A percentile compares a stretch with the other conserved stretches of the same genome.
These are phyloP conservation scores for Claviceps capensis DNA, from an alignment of 2,329 filamentous ascomycete genomes.

Conservation along the genomic window DNA sequence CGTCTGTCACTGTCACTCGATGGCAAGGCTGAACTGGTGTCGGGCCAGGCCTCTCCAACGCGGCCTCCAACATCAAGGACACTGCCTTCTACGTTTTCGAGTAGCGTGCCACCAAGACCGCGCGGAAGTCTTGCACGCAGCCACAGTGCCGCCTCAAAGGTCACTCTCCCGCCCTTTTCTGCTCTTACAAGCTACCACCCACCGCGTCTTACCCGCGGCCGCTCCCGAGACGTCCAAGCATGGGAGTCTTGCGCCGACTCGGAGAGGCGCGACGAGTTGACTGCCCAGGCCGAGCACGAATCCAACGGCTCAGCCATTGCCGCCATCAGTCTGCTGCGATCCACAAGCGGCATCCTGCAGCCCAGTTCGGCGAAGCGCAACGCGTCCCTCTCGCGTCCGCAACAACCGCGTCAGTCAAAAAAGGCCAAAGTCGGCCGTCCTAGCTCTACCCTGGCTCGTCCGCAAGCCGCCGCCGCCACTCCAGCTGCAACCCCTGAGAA, in stretches of 20 bases:
- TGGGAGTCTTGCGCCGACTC: slow-evolving; percentile 89
- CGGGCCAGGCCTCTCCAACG: slow-evolving; percentile 55
- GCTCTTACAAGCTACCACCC: slow-evolving; percentile 38
- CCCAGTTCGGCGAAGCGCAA: slow-evolving; percentile 54
- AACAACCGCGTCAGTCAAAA: slow-evolving; percentile 33
- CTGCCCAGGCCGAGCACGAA: slow-evolving; percentile 68
- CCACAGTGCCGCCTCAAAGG: slow-evolving; percentile 49
- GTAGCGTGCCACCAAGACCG: slow-evolving; percentile 33
- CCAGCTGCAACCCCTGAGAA: slow-evolving; percentile 15
- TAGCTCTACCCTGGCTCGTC: slow-evolving; percentile 46
- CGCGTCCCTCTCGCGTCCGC: slow-evolving; percentile 24
- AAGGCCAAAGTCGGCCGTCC: slow-evolving; percentile 48
- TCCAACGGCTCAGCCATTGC: slow-evolving; percentile 65
- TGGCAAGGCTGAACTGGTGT: slow-evolving; percentile 77
- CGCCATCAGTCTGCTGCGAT: slow-evolving; percentile 68
- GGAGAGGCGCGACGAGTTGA: slow-evolving; percentile 64
- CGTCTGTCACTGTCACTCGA: slow-evolving; percentile 75
- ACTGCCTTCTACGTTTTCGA: slow-evolving; percentile 29
- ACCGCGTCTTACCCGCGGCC: slow-evolving; percentile 47
- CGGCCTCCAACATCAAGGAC: slow-evolving; percentile 31
- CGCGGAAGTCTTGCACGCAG: slow-evolving; percentile 49
- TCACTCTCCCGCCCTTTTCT: slow-evolving; percentile 44
- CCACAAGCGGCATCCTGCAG: slow-evolving; percentile 42
- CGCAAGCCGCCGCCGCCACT: slow-evolving; percentile 29
- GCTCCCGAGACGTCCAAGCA: slow-evolving; percentile 74